These are phyloP conservation scores for Physocladia obscura DNA, from an alignment of 192 early-diverging fungal species.

Conservation along the genomic window DNA sequence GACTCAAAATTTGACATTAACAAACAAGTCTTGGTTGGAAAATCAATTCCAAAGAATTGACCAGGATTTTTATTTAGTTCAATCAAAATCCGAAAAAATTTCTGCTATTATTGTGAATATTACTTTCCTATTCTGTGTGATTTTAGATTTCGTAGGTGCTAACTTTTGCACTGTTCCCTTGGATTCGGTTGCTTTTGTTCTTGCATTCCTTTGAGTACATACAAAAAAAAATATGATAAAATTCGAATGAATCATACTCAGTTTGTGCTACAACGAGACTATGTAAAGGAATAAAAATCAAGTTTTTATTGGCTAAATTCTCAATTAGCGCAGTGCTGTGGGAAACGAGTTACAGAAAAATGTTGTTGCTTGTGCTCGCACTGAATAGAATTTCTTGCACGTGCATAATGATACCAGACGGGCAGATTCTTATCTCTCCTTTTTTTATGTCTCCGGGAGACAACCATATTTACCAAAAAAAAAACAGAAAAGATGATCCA, in stretches of 20 bases:
- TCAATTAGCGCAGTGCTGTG: neutral
- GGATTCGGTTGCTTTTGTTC: neutral
- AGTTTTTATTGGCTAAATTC: neutral
- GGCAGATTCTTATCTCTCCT: neutral
- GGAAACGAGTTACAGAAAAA: neutral
- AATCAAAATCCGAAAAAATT: neutral
- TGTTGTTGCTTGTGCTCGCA: neutral
- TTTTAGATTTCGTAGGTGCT: neutral
- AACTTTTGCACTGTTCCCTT: neutral
- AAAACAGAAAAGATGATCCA: neutral
- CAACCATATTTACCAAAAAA: neutral
- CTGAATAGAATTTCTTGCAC: neutral
- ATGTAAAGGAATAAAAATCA: neutral
- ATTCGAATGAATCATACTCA: no score
- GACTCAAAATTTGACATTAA: neutral
- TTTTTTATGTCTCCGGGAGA: neutral
- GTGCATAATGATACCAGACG: neutral
- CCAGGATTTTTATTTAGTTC: neutral
- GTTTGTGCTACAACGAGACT: no score
- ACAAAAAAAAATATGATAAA: neutral
- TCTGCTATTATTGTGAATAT: neutral
- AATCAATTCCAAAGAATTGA: slow-evolving; percentile 6
- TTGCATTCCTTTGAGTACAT: neutral
- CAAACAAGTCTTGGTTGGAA: slow-evolving; percentile 15
- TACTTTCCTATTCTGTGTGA: neutral